Percentiles rank a stretch among this genome's conserved stretches.
These are phyloP conservation scores for Hura crepitans DNA, from an alignment of 441 rosid genomes.

Conservation along the genomic window DNA sequence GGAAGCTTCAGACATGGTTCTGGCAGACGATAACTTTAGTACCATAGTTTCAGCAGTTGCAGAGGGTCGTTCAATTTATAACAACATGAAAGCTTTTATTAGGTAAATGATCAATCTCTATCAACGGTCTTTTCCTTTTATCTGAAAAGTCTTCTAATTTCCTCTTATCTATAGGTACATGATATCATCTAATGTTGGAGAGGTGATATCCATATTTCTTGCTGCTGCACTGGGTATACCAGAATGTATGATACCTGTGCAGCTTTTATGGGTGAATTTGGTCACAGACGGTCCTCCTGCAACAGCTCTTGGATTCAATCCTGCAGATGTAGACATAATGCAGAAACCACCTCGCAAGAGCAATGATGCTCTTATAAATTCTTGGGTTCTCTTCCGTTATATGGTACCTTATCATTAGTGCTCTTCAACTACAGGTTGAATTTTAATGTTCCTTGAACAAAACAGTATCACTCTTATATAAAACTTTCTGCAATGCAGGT, in stretches of 20 bases:
- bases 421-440: not conserved
- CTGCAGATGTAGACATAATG: constrained; percentile 85
- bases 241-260: constrained; percentile 87
- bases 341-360: constrained; percentile 74
- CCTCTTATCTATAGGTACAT: constrained; percentile 56
- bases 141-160: constrained; percentile 9
- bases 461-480: not conserved
- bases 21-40: constrained; percentile 84
- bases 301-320: constrained; percentile 85
- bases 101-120: too few relatives aligned
- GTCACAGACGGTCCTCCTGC: constrained; percentile 92
- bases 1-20: constrained; percentile 96
- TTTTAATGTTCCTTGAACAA: not conserved
- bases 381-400: constrained; percentile 75
- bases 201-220: constrained; percentile 80
- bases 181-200: constrained; percentile 94
- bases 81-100: constrained; percentile 89
- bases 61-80: constrained; percentile 84
- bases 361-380: constrained; percentile 60
- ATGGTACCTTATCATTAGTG: constrained; percentile 39
- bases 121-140: too few relatives aligned
- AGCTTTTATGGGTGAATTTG: constrained; percentile 89
- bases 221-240: constrained; percentile 82
- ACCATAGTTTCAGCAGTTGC: constrained; percentile 77
- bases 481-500: constrained; percentile 35